Evolutionary conservation across 257 asterid genomes (phyloP), one percentile per base, ranked within the genome.

Genomic region (Misopates orontium): DNA sequence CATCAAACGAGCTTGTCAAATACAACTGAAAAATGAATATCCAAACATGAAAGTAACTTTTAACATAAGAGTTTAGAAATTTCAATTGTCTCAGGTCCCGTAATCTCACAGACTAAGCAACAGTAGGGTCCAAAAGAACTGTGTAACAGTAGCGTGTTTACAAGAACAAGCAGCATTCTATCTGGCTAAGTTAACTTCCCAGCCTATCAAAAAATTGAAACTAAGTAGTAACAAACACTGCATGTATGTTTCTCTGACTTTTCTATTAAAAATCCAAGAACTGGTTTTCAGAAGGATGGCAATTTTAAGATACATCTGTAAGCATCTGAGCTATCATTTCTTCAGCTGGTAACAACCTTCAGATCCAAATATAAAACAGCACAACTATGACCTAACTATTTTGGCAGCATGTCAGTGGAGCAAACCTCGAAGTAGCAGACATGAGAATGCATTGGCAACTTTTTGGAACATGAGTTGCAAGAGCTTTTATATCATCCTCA

Each of bases 381-480:
- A 58, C 51, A 53, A 71, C 36, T 18, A 42, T 51, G 48, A 57
- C 7, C 36, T 28, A 28, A 28, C 36, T 28, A 28, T 2, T 7
- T 28, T 2, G 7, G 20, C 58, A 21, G 19, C 60, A 28, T 40
- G 56, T 31, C 28, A 21, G 48, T 47, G 58, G 50, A 75, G 70
- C 71, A 20, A 66, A 94, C 99, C 97, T 94, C 53, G 97, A 86
- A 48, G 99, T 90, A 66, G 99, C 99, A 73, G 99, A 94, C 96
- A 93, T 83, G 75, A 93, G 93, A 82, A 93, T 94, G 79, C 97
- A 90, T 67, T 93, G 99, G 71, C 99, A 93, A 25, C 91, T 80
- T 77, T 73, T 87, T 50, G 99, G 97, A 51, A 87, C 80, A 73
- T 89, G 85, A 73, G 83, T 69, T 54, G 87, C 81, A 52, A 93